Conservation (phyloP, 345 rosid species). For the Salix koriyanagi region DNA sequence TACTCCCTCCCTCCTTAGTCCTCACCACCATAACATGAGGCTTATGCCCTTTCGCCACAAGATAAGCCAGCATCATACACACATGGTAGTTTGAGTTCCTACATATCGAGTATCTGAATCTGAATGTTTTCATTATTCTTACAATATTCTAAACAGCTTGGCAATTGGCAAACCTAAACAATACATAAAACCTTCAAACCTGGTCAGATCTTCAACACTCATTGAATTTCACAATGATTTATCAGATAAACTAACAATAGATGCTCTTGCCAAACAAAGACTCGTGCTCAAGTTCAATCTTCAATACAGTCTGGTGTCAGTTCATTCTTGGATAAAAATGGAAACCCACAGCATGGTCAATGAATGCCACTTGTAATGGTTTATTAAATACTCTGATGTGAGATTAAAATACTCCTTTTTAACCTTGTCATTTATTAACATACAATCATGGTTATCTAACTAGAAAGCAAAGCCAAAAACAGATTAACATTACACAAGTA, state of each 20-base stretch:
- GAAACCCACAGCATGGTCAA: neutral
- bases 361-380: neutral
- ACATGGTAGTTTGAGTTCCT: neutral
- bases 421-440: neutral
- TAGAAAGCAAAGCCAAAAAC: neutral
- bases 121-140: neutral
- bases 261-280: neutral
- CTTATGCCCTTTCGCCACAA: neutral
- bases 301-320: neutral
- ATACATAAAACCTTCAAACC: neutral
- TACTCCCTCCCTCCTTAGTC: neutral
- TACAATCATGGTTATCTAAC: neutral
- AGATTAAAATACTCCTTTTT: neutral
- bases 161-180: neutral
- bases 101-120: neutral
- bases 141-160: neutral
- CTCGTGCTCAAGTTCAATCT: neutral
- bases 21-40: neutral
- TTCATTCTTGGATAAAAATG: too few relatives aligned
- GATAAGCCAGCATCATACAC: neutral
- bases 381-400: neutral
- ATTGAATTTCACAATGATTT: neutral
- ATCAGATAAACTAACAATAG: neutral
- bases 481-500: neutral
- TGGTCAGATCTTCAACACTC: neutral